Evolutionary conservation across 2,329 filamentous ascomycete genomes (phyloP), one percentile per base, ranked within the genome.

Genomic region (Mariannaea sp.): DNA sequence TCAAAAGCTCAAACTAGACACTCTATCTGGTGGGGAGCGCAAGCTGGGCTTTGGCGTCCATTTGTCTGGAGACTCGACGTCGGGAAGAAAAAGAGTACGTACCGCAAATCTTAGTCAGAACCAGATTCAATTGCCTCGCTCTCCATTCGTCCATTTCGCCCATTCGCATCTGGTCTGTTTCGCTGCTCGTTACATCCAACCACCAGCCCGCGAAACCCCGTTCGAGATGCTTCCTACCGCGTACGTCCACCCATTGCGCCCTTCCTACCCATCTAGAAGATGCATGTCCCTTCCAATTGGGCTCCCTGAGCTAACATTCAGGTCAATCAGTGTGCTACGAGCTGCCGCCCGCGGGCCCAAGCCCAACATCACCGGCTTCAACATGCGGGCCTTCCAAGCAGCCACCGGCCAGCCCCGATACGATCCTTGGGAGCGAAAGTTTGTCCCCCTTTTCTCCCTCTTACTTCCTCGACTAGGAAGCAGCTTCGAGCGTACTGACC

Each of bases 361-460:
- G 78, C 80, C 84, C 70, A 92, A 90, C 81, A 84, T 95, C 75
- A 97, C 93, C 68, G 93, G 93, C 77, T 97, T 97, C 82, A 88
- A 94, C 78, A 82, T 91, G 68, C 85, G 84, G 72, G 88, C 90
- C 75, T 87, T 92, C 75, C 89, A 85, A 71, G 84, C 83, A 59
- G 81, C 92, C 39, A 79, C 89, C 65, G 84, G 84, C 60, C 81
- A 76, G 61, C 78, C 79, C 53, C 74, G 77, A 71, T 84, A 86
- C 73, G 85, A 88, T 62, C 85, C 85, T 41, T 88, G 85, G 85
- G 83, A 84, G 71, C 74, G 79, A 77, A 70, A 73, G 85, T 88
- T 60, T 73, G 83, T 83, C 55, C 27, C 32, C 38, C 39, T 43
- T 27, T n/a, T n/a, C n/a, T n/a, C n/a, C n/a, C n/a, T n/a, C n/a